phyloP scores from a whole-genome alignment of 495 filamentous ascomycete species.

The Filosporella fistucella region DNA sequence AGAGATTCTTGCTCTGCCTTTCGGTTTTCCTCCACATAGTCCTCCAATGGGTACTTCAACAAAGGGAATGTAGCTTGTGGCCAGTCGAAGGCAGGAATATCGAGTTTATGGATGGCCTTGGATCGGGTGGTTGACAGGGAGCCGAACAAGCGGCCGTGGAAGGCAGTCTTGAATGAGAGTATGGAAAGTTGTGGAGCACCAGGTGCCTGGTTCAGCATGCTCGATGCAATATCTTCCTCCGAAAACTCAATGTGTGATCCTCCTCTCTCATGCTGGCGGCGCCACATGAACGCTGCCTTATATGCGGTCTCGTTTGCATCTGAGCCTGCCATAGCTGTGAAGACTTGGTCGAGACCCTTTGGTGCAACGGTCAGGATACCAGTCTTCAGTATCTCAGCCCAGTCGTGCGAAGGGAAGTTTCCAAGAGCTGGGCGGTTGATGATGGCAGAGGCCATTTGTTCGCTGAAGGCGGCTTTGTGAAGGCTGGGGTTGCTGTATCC shows the following conservation, averaged over 20 bases:
- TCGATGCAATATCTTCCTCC: constrained; percentile 66
- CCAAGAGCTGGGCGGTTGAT: constrained; percentile 95
- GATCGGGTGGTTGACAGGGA: constrained; percentile 88
- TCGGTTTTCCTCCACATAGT: constrained; percentile 77
- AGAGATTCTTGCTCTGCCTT: constrained; percentile 81
- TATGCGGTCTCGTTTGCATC: constrained; percentile 99
- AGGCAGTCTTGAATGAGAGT: constrained; percentile 86
- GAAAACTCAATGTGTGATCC: constrained; percentile 80
- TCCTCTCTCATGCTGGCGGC: constrained; percentile 82
- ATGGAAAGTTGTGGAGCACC: constrained; percentile 85
- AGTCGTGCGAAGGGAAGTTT: constrained; percentile 92
- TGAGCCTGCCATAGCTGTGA: constrained; percentile 92
- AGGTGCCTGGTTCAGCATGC: constrained; percentile 83
- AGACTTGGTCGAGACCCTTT: constrained; percentile 90
- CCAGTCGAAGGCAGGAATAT: constrained; percentile 98
- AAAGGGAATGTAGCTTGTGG: constrained; percentile 89
- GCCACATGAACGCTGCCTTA: constrained; percentile 99
- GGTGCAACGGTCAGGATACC: constrained; percentile 87
- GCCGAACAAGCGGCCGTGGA: constrained; percentile 95
- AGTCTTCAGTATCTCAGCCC: constrained; percentile 79
- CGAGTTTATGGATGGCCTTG: constrained; percentile 97
- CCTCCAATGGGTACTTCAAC: constrained; percentile 87
- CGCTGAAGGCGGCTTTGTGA: constrained; percentile 60
- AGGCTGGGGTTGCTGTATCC: constrained; percentile 94
- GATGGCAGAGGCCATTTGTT: constrained; percentile 75